Evolutionary conservation across 2,329 filamentous ascomycete species (phyloP).

Genomic region (Beauveria sp.): DNA sequence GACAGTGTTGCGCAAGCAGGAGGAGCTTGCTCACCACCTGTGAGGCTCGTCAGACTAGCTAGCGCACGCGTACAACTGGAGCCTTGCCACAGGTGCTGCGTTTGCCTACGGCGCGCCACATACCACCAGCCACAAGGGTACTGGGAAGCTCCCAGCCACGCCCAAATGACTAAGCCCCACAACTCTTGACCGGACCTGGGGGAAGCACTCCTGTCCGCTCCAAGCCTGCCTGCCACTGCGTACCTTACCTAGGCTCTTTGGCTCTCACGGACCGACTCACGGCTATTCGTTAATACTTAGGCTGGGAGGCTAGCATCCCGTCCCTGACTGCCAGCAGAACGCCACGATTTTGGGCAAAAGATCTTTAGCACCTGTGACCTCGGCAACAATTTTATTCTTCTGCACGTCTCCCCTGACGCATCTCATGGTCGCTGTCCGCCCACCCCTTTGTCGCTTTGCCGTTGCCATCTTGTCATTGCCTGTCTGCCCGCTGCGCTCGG

Average conservation of each 20-base stretch:
- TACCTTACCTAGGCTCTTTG: background rate
- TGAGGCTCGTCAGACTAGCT: conserved; percentile 2
- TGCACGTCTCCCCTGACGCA: background rate
- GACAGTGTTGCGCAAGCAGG: background rate
- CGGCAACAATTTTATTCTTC: conserved; percentile 7
- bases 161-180: conserved; percentile 9
- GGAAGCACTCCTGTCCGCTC: conserved; percentile 3
- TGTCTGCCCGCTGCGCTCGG: background rate
- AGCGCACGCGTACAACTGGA: conserved; percentile 13
- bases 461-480: background rate
- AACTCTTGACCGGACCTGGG: conserved; percentile 3
- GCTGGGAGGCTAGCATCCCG: background rate
- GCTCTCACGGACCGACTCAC: background rate
- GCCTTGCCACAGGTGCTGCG: conserved; percentile 7
- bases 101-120: background rate
- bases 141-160: background rate
- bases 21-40: conserved; percentile 7
- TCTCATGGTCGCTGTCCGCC: background rate
- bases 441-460: background rate
- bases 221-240: background rate
- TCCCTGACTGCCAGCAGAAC: background rate
- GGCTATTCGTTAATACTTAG: background rate
- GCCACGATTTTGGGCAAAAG: background rate
- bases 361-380: conserved; percentile 8
- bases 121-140: background rate